Evolutionary conservation across 805 yeast genomes (phyloP), one percentile per base, ranked within the genome.

Genomic region (Debaryomyces castellii): DNA sequence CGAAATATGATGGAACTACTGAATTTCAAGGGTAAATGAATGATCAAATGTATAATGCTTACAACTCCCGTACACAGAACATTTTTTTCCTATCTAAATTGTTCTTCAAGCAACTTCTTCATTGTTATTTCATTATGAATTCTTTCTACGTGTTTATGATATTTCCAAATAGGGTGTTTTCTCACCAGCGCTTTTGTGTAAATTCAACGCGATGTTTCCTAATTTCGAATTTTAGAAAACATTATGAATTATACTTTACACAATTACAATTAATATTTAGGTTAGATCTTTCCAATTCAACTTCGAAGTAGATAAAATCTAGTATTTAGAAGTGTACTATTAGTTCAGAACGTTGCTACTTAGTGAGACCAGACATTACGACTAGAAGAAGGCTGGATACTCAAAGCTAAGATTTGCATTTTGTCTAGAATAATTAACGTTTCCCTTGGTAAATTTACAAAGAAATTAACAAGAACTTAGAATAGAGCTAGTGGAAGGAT

Each of bases 121-220:
- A 17, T 30, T 30, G 20, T 30, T 30, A 5, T 16, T 16, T 11
- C 20, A 30, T 5, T 6, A 16, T 14, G 20, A 30, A 30, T 7
- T 30, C 34, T 7, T 30, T 30, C 34, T 30, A 17, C 34, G 20
- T 35, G 38, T 35, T 35, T 35, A 35, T 20, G 16, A 35, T 35
- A 14, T 37, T 37, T 30, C 40, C 23, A 37, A 37, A 37, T 37
- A 22, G 40, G 40, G 27, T 23, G 16, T 12, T n/a, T 39, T 39
- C 23, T n/a, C 34, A 23, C 16, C 14, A 20, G 22, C 14, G 33
- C 23, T 38, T 43, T 43, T 43, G 46, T 43, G 46, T 43, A 38
- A 43, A 36, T 43, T 39, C 43, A 35, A 43, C 46, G 46, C 43
- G 46, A 43, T 39, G 40, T 40, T 43, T 43, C 46, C 42, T 36